These are phyloP conservation scores for Tothia fuscella DNA, from an alignment of 2,329 filamentous ascomycete species.

Conservation along the genomic window DNA sequence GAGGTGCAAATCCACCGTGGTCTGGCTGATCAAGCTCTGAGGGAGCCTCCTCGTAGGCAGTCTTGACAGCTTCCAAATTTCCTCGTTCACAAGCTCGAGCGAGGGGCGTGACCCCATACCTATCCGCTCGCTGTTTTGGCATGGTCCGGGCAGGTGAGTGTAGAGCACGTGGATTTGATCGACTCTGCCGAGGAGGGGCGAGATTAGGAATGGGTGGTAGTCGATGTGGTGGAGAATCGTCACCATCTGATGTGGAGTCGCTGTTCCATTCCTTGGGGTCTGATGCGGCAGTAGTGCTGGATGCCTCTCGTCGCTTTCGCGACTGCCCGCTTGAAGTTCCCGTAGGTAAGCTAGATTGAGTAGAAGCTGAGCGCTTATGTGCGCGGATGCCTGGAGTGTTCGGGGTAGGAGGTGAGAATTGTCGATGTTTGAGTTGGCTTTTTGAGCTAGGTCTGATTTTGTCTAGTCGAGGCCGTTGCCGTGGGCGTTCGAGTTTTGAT, in stretches of 20 bases:
- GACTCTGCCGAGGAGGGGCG: constrained; percentile 36
- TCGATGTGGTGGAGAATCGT: constrained; percentile 3
- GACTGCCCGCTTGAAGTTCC: background rate
- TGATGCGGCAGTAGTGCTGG: constrained; percentile 8
- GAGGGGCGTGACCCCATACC: constrained; percentile 80
- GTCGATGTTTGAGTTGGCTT: too few relatives aligned
- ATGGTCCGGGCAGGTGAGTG: constrained; percentile 35
- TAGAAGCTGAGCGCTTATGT: constrained; percentile 11
- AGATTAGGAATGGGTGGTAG: constrained; percentile 12
- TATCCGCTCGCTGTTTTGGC: constrained; percentile 77
- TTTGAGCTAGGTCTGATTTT: too few relatives aligned
- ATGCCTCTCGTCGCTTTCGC: constrained; percentile 9
- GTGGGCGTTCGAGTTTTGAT: constrained; percentile 26
- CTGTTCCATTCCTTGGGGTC: constrained; percentile 8
- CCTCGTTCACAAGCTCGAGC: constrained; percentile 83
- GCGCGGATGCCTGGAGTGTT: constrained; percentile 7
- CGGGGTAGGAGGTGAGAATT: constrained; percentile 15
- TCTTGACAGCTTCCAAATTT: constrained; percentile 67
- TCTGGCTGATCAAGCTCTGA: constrained; percentile 84
- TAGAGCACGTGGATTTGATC: constrained; percentile 50
- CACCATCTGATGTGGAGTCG: constrained; percentile 7
- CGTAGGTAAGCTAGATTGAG: constrained; percentile 4
- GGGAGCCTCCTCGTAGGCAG: constrained; percentile 62
- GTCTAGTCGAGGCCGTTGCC: constrained; percentile 20
- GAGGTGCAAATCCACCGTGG: constrained; percentile 89